Evolutionary conservation across 2,329 filamentous ascomycete genomes (phyloP).

Genomic region (Cytospora piceicola): DNA sequence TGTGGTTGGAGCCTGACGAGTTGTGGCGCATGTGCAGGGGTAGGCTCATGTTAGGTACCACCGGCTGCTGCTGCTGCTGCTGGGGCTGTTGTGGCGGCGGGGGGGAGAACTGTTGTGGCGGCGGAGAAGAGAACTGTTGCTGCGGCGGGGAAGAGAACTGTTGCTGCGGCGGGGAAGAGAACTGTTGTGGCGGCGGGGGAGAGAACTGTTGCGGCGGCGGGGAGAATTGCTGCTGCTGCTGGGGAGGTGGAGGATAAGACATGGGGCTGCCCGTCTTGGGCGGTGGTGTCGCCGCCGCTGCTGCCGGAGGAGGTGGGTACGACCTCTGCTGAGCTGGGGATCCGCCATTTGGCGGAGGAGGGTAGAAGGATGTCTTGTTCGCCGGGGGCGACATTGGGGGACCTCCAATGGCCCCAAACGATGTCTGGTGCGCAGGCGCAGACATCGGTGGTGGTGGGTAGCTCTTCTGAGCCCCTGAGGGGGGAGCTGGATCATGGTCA

Average conservation of each 20-base stretch:
- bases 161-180: conserved; percentile 39
- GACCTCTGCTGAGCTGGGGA: conserved; percentile 38
- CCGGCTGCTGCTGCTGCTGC: conserved; percentile 33
- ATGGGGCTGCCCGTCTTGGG: conserved; percentile 36
- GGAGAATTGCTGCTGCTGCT: conserved; percentile 36
- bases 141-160: conserved; percentile 33
- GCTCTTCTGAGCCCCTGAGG: conserved; percentile 35
- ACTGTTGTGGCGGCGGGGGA: conserved; percentile 37
- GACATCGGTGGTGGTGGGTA: conserved; percentile 45
- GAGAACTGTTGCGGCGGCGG: conserved; percentile 33
- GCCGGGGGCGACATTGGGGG: conserved; percentile 43
- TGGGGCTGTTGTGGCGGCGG: conserved; percentile 37
- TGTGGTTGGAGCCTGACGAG: conserved; percentile 34
- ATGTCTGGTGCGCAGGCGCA: conserved; percentile 42
- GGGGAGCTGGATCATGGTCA: conserved; percentile 34
- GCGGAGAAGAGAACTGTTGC: conserved; percentile 31
- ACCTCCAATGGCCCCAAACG: conserved; percentile 35
- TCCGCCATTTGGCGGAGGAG: conserved; percentile 36
- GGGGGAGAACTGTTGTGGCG: conserved; percentile 38
- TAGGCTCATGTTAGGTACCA: conserved; percentile 40
- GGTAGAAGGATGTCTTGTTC: conserved; percentile 43
- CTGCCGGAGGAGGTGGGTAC: conserved; percentile 44
- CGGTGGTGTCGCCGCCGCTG: conserved; percentile 38
- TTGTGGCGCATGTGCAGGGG: conserved; percentile 43
- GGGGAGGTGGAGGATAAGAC: conserved; percentile 39